phyloP scores from a whole-genome alignment of 2,329 filamentous ascomycete genomes.

The Monilinia vaccinii-corymbosi region DNA sequence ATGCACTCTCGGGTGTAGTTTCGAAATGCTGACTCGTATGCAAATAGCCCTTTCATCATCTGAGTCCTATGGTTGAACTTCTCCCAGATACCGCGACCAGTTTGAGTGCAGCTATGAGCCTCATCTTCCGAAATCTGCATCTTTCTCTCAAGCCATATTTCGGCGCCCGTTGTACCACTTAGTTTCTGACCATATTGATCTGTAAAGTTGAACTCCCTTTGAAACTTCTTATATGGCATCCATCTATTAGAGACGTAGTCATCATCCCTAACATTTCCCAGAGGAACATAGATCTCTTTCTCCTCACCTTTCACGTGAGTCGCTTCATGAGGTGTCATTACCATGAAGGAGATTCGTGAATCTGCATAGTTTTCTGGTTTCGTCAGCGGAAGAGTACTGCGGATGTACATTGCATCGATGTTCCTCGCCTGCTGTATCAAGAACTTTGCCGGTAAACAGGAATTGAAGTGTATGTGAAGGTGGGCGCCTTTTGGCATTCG shows the following conservation, averaged over 20 bases:
- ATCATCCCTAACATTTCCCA: conserved; percentile 40
- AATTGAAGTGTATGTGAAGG: conserved; percentile 70
- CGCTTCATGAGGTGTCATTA: conserved; percentile 25
- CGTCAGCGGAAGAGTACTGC: conserved; percentile 46
- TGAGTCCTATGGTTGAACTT: conserved; percentile 61
- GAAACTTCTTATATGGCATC: conserved; percentile 41
- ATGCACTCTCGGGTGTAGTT: conserved; percentile 52
- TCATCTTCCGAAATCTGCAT: conserved; percentile 54
- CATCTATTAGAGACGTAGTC: conserved; percentile 37
- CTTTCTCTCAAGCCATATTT: conserved; percentile 52
- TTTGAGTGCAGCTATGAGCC: conserved; percentile 42
- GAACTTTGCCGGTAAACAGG: conserved; percentile 54
- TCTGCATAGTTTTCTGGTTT: conserved; percentile 16
- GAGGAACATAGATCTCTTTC: conserved; percentile 19
- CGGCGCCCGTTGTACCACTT: conserved; percentile 28
- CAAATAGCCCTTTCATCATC: conserved; percentile 65
- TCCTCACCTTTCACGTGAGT: conserved; percentile 19
- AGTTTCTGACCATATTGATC: conserved; percentile 25
- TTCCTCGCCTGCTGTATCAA: conserved; percentile 45
- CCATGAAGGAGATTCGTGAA: conserved; percentile 27
- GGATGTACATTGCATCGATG: conserved; percentile 61
- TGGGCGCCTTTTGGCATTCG: conserved; percentile 63
- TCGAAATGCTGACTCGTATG: conserved; percentile 54
- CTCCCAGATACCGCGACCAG: conserved; percentile 42
- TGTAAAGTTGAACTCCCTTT: conserved; percentile 29